Evolutionary conservation across 2,329 filamentous ascomycete genomes (phyloP).

Genomic region (Chrysoporthe deuterocubensis): DNA sequence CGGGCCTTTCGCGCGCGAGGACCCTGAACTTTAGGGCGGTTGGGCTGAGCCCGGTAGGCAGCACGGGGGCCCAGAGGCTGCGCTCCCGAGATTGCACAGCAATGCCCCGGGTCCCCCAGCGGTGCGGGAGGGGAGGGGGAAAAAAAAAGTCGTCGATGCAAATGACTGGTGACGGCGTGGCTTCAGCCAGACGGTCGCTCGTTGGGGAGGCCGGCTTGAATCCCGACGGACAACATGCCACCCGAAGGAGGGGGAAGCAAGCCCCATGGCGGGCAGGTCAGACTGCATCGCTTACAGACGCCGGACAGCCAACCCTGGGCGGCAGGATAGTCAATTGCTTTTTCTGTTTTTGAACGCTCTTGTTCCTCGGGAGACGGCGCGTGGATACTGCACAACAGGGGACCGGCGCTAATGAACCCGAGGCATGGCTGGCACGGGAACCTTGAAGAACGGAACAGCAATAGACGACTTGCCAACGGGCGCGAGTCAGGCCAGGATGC

Average conservation of each 20-base stretch:
- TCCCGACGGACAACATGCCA: neutral
- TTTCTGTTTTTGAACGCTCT: too few relatives aligned
- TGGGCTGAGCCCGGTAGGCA: neutral
- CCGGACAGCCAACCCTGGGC: neutral
- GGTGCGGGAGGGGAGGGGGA: neutral
- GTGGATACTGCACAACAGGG: neutral
- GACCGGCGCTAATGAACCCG: too few relatives aligned
- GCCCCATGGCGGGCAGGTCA: neutral
- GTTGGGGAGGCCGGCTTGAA: neutral
- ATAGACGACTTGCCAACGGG: neutral
- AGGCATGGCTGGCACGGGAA: too few relatives aligned
- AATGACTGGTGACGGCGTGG: neutral
- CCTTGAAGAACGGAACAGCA: too few relatives aligned
- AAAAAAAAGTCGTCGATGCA: neutral
- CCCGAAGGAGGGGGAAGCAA: neutral
- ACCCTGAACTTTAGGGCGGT: neutral
- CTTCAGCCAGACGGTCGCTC: neutral
- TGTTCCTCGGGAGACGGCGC: too few relatives aligned
- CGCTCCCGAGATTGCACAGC: conserved; percentile 1
- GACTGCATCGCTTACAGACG: neutral
- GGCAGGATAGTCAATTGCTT: neutral
- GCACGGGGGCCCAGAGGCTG: neutral
- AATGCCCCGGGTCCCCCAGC: neutral
- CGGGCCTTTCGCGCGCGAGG: neutral
- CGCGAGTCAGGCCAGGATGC: neutral